Evolutionary conservation across 345 rosid species (phyloP), one percentile per base, ranked within the genome.

Genomic region (Arabis hirsuta): DNA sequence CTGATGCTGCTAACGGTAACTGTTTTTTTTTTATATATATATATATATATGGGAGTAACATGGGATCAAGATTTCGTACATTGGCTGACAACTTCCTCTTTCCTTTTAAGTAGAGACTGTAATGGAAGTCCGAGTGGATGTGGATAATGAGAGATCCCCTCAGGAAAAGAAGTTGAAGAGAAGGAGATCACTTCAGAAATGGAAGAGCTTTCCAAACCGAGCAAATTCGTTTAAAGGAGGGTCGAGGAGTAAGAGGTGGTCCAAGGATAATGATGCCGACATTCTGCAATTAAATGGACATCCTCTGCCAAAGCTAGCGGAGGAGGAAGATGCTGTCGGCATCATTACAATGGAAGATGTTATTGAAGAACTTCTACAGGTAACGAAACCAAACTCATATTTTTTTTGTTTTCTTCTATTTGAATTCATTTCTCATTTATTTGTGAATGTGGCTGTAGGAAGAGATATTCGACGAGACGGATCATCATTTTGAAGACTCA

Each of bases 331-430:
- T 81, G 92, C 91, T 9, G 87, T 95, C 0, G 99, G 99, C 62
- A 68, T 95, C 57, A 90, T 95, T 65, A 91, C 99, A 34, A 95
- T 95, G 99, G 99, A 95, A 79, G 99, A 95, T 82, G 96, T 95
- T 74, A 95, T 95, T 62, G 99, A 95, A 80, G 98, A 95, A 78
- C 94, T 95, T 64, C 73, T 95, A 72, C 97, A 95, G 91, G 99
- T 88, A 75, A 55, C 22, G 16, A 43, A 24, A 13, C n/a, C 11
- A 53, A 34, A 26, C 20, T 50, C 10, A 4, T n/a, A 13, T 3
- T 9, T n/a, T 44, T 55, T 42, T 7, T 22, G 24, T 22, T 22
- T 44, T 36, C 9, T 12, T 62, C 34, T 47, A 1, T 65, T 59
- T 46, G 3, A 24, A 9, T 38, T 16, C 22, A 69, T 24, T 0